Evolutionary conservation across 2,329 filamentous ascomycete species (phyloP), one percentile per base, ranked within the genome.

Genomic region (Claviceps paspali): DNA sequence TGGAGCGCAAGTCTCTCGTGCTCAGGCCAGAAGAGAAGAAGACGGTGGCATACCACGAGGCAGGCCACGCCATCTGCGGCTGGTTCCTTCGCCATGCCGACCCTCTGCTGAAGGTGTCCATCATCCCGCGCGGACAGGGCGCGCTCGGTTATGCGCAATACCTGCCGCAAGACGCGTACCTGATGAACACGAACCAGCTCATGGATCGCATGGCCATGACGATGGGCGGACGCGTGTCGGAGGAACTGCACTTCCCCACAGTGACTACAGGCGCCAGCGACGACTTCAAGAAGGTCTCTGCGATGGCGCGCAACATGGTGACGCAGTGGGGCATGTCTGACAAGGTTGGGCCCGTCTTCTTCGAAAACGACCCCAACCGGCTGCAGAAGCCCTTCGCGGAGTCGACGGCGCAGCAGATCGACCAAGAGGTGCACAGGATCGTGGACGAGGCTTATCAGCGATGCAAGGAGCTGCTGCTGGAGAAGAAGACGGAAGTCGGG

Each of bases 141-240:
- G 86, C 87, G 19, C 69, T 98, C 12, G 91, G 91, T 7, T 98
- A 98, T 55, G 91, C 91, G 2, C 91, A 98, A 60, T 96, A 96
- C 57, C 72, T 98, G n/a, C 91, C 91, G 1, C 71, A 79, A 17
- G 91, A 98, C 54, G 85, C 84, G 7, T 96, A 96, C 58, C 73
- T 98, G 45, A 91, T 98, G 87, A 94, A 81, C 53, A 79, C 84
- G 45, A 79, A 87, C 55, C 91, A 98, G 62, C 70, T 98, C 29
- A 94, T 96, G 84, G 91, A 98, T 59, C 86, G 91, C 49, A 98
- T 98, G 91, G 91, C 91, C 45, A 98, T 98, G 91, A 95, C 88
- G 2, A 78, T 98, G 38, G 91, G 87, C 49, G 91, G 91, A 2
- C 85, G 91, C 46, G 82, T 98, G 18, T 91, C 82, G 15, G 91